A percentile compares a stretch with the other conserved stretches of the same genome.
phyloP scores from a whole-genome alignment of 306 rosid genomes.

The Glycine tomentella region DNA sequence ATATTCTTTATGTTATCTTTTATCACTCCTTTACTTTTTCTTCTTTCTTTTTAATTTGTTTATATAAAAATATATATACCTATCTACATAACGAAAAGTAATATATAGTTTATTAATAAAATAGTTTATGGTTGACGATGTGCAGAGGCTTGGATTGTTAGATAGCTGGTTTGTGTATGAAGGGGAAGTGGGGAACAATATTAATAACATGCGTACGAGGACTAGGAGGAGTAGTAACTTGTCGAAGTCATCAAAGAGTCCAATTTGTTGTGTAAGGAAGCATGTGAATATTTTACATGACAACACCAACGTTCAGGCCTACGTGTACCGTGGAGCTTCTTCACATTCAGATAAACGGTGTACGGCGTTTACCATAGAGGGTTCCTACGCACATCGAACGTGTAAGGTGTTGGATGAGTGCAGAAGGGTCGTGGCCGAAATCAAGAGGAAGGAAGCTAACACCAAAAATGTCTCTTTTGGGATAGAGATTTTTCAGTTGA shows the following conservation, averaged over 20 bases:
- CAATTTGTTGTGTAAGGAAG: constrained; percentile 68
- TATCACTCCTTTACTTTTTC: too few relatives aligned
- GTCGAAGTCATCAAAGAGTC: constrained; percentile 46
- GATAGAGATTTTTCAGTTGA: constrained; percentile 68
- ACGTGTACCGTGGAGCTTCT: constrained; percentile 52
- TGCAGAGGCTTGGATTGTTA: constrained; percentile 63
- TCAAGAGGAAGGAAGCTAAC: constrained; percentile 68
- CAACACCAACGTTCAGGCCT: constrained; percentile 55
- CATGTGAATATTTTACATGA: constrained; percentile 54
- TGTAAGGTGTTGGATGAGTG: constrained; percentile 74
- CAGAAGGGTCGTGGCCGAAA: constrained; percentile 70
- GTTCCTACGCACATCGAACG: constrained; percentile 65
- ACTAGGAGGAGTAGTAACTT: not conserved
- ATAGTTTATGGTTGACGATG: not conserved
- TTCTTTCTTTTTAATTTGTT: not conserved
- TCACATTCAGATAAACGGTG: constrained; percentile 36
- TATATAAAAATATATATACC: too few relatives aligned
- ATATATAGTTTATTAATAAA: not conserved
- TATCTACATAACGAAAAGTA: too few relatives aligned
- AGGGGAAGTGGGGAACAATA: constrained; percentile 57
- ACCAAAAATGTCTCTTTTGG: constrained; percentile 73
- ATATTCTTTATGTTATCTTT: too few relatives aligned
- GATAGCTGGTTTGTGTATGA: constrained; percentile 73
- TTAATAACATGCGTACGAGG: not conserved
- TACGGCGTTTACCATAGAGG: constrained; percentile 62